Evolutionary conservation across 176 grass and related monocot genomes (phyloP).

Genomic region (Triticum urartu): DNA sequence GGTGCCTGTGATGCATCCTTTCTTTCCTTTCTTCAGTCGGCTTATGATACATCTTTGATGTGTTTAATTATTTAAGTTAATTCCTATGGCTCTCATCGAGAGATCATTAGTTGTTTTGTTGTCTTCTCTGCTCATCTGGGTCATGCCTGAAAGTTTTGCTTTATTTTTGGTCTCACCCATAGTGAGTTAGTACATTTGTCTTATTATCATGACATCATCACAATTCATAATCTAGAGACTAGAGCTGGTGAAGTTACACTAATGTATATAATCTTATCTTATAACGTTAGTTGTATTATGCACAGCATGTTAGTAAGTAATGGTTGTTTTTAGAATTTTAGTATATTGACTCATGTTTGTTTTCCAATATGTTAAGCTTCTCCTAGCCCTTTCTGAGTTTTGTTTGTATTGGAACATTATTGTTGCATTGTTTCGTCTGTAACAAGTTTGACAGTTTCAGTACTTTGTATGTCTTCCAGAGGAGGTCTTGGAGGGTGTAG

Average conservation of each 20-base stretch:
- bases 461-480: slow-evolving; percentile 49
- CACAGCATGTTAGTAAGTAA: not conserved
- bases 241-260: slow-evolving; percentile 7
- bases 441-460: slow-evolving; percentile 23
- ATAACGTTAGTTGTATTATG: not conserved
- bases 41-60: not conserved
- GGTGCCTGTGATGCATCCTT: slow-evolving; percentile 43
- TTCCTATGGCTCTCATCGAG: not conserved
- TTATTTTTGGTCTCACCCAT: not conserved
- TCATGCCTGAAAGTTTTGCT: not conserved
- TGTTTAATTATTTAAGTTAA: not conserved
- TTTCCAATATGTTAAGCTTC: not conserved
- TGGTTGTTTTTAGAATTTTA: not conserved
- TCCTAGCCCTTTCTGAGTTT: slow-evolving; percentile 6
- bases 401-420: not conserved
- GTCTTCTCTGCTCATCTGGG: not conserved
- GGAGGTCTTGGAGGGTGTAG: slow-evolving; percentile 92
- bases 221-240: not conserved
- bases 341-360: not conserved
- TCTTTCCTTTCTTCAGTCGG: not conserved
- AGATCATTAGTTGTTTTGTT: not conserved
- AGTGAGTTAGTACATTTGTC: not conserved
- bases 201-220: not conserved
- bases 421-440: not conserved
- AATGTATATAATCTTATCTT: not conserved